A percentile compares a stretch with the other conserved stretches of the same genome.
phyloP scores from a whole-genome alignment of 805 yeast genomes.

The Helenozyma baotianmanensis region DNA sequence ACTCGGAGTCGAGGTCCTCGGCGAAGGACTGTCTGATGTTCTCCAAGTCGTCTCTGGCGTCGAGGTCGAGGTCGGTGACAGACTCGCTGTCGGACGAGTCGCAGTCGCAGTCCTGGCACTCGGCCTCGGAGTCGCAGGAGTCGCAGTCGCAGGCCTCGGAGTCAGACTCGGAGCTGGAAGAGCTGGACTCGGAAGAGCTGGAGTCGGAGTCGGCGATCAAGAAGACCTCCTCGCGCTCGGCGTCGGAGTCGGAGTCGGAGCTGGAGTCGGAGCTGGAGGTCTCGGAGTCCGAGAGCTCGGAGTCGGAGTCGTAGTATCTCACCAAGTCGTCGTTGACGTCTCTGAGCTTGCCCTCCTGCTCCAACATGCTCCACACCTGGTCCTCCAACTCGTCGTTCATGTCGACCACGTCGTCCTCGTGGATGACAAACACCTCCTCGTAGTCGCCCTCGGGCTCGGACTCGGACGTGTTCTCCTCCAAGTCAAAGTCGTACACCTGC shows the following conservation, averaged over 20 bases:
- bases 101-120: conserved; percentile 6
- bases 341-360: conserved; percentile 21
- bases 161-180: conserved; percentile 16
- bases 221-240: conserved; percentile 12
- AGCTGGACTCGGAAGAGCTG: conserved; percentile 4
- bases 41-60: conserved; percentile 24
- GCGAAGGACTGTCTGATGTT: conserved; percentile 15
- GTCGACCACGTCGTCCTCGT: conserved; percentile 33
- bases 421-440: conserved; percentile 13
- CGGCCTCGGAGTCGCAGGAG: conserved; percentile 12
- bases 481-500: conserved; percentile 29
- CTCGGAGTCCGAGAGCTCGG: conserved; percentile 5
- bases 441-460: conserved; percentile 18
- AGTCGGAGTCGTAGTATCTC: conserved; percentile 20
- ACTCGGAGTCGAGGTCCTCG: conserved; percentile 15
- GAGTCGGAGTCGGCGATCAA: conserved; percentile 7
- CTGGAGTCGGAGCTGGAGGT: conserved; percentile 12
- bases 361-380: conserved; percentile 29
- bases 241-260: conserved; percentile 14
- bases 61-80: conserved; percentile 27
- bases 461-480: conserved; percentile 19
- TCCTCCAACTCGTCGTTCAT: conserved; percentile 35
- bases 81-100: conserved; percentile 5
- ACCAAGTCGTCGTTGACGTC: conserved; percentile 23
- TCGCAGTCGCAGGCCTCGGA: conserved; percentile 27